Evolutionary conservation across 73 alveolate species (phyloP).

Genomic region (Paramecium primaurelia): DNA sequence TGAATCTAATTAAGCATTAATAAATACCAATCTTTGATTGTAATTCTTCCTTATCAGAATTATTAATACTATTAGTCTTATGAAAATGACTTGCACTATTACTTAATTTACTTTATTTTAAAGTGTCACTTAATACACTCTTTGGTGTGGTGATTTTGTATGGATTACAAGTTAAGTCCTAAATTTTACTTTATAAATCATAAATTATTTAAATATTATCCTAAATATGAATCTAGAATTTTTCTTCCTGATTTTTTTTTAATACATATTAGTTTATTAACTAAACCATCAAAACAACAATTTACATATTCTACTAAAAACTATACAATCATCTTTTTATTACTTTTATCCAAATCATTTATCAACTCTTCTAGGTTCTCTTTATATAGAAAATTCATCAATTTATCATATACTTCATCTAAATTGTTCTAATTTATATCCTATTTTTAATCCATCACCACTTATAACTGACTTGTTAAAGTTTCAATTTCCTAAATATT

Average conservation of each 20-base stretch:
- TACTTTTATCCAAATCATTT: neutral
- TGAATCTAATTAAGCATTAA: neutral
- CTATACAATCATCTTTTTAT: neutral
- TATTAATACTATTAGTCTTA: neutral
- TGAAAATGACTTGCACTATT: neutral
- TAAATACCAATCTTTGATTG: neutral
- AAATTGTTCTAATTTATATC: neutral
- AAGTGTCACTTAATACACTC: neutral
- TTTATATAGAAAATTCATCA: neutral
- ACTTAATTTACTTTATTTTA: neutral
- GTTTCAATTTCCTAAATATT: neutral
- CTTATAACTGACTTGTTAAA: neutral
- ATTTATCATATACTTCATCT: neutral
- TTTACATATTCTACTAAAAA: conserved; percentile 42
- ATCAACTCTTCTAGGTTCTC: neutral
- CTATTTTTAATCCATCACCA: neutral
- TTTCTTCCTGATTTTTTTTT: conserved; percentile 25
- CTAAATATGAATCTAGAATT: neutral
- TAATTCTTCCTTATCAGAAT: neutral
- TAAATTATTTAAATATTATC: conserved; percentile 38
- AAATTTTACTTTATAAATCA: conserved; percentile 23
- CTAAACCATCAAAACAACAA: neutral
- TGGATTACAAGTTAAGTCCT: conserved; percentile 5
- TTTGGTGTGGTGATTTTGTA: neutral
- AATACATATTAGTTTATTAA: neutral